These are phyloP conservation scores for Exserohilum rostratum DNA, from an alignment of 2,329 filamentous ascomycete species.

Conservation along the genomic window DNA sequence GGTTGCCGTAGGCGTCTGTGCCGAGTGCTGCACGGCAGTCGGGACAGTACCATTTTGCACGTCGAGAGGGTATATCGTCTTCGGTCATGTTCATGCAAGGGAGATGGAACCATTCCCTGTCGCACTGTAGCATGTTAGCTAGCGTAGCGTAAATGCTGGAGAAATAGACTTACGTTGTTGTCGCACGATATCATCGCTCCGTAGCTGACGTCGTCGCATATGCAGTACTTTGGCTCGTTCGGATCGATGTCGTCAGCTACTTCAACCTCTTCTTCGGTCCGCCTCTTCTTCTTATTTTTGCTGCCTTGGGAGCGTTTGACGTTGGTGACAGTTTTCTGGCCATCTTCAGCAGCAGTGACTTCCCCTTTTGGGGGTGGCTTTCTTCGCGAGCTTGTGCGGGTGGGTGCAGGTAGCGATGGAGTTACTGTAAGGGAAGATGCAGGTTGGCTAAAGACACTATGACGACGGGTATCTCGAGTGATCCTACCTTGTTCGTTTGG, in stretches of 20 bases:
- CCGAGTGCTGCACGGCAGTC: constrained; percentile 60
- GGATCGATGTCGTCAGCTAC: constrained; percentile 66
- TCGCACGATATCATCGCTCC: constrained; percentile 86
- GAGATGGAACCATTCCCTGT: constrained; percentile 85
- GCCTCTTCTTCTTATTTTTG: constrained; percentile 58
- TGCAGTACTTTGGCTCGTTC: constrained; percentile 76
- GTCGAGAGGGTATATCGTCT: constrained; percentile 68
- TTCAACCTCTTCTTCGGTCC: constrained; percentile 31
- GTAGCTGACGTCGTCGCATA: constrained; percentile 80
- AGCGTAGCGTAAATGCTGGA: not conserved
- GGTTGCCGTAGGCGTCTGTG: constrained; percentile 45
- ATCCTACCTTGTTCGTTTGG: constrained; percentile 44
- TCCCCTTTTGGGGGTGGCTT: constrained; percentile 78
- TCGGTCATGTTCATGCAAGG: constrained; percentile 71
- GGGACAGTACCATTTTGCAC: constrained; percentile 85
- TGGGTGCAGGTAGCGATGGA: constrained; percentile 32
- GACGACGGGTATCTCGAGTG: constrained; percentile 50
- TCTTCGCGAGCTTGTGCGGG: constrained; percentile 57
- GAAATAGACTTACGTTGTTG: constrained; percentile 62
- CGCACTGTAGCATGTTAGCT: constrained; percentile 61
- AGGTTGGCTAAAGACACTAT: constrained; percentile 55
- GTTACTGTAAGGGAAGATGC: constrained; percentile 13
- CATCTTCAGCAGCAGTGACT: constrained; percentile 66
- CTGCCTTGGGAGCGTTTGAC: constrained; percentile 66
- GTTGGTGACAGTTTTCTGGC: constrained; percentile 69